These are phyloP conservation scores for Thelephora terrestris DNA, from an alignment of 1,284 basidiomycete genomes.

Conservation along the genomic window DNA sequence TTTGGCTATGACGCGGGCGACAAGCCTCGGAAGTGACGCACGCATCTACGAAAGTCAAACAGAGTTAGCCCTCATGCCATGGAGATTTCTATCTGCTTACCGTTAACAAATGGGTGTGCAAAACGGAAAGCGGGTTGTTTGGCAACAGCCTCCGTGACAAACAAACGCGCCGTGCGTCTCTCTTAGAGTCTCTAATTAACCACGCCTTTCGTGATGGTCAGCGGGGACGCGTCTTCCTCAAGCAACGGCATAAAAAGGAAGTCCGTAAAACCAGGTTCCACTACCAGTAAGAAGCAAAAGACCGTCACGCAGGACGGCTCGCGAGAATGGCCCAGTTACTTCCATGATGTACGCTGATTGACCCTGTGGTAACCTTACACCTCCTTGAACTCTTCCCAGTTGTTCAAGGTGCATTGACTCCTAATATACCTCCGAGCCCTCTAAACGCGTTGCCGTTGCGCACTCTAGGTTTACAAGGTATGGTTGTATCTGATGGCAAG, in stretches of 20 bases:
- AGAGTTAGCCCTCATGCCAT: background rate
- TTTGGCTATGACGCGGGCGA: constrained; percentile 30
- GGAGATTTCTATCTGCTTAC: constrained; percentile 1
- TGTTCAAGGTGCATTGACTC: constrained; percentile 15
- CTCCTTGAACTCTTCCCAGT: constrained; percentile 12
- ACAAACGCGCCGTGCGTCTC: background rate
- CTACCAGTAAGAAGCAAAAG: constrained; percentile 17
- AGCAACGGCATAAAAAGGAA: constrained; percentile 11
- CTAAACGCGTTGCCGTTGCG: background rate
- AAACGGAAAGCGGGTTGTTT: background rate
- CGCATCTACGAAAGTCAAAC: constrained; percentile 18
- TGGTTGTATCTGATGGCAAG: background rate
- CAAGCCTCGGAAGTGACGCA: constrained; percentile 25
- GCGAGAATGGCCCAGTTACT: constrained; percentile 42
- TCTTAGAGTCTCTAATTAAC: background rate
- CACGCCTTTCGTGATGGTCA: background rate
- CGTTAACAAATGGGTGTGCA: background rate
- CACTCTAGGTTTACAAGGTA: constrained; percentile 18
- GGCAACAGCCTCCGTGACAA: background rate
- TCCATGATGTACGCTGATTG: constrained; percentile 35
- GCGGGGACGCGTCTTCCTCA: background rate
- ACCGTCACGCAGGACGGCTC: constrained; percentile 11
- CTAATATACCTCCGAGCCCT: background rate
- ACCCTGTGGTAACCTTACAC: constrained; percentile 6
- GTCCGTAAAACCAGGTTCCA: too few relatives aligned